Conservation (phyloP, 805 yeast species). For the Metschnikowia lachancei region DNA sequence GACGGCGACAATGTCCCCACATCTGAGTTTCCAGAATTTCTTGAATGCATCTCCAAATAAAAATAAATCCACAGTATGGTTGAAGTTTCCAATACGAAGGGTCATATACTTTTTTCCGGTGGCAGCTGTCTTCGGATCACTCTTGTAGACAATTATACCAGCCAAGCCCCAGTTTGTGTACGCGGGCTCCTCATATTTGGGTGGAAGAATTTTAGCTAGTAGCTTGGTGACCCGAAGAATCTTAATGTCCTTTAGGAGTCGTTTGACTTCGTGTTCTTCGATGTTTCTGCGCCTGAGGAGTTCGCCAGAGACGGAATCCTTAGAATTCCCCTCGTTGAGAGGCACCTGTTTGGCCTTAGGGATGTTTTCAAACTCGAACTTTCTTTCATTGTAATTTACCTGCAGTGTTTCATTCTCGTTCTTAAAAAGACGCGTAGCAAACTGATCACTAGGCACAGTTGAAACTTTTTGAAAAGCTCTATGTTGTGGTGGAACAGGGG, state of each 20-base stretch:
- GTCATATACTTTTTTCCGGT: constrained; percentile 52
- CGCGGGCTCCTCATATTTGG: constrained; percentile 62
- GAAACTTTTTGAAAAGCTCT: constrained; percentile 10
- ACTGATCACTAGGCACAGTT: constrained; percentile 9
- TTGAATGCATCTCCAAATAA: constrained; percentile 67
- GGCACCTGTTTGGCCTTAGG: constrained; percentile 8
- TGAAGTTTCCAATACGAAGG: constrained; percentile 66
- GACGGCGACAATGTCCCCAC: constrained; percentile 73
- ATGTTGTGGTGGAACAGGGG: background rate
- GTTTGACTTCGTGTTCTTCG: background rate
- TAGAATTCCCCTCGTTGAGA: constrained; percentile 2
- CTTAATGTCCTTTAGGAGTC: constrained; percentile 47
- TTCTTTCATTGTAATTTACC: constrained; percentile 14
- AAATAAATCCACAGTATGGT: constrained; percentile 54
- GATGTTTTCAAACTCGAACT: constrained; percentile 19
- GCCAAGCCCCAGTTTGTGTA: constrained; percentile 75
- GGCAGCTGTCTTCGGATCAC: constrained; percentile 46
- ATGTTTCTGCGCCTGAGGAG: constrained; percentile 14
- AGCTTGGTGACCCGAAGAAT: constrained; percentile 57
- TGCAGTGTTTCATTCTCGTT: background rate
- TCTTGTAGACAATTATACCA: constrained; percentile 65
- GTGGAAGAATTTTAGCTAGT: constrained; percentile 64
- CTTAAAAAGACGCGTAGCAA: constrained; percentile 16
- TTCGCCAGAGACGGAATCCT: constrained; percentile 16
- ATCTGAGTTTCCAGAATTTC: constrained; percentile 66